Evolutionary conservation across 441 rosid genomes (phyloP), one percentile per base, ranked within the genome.

Genomic region (Breynia disticha): DNA sequence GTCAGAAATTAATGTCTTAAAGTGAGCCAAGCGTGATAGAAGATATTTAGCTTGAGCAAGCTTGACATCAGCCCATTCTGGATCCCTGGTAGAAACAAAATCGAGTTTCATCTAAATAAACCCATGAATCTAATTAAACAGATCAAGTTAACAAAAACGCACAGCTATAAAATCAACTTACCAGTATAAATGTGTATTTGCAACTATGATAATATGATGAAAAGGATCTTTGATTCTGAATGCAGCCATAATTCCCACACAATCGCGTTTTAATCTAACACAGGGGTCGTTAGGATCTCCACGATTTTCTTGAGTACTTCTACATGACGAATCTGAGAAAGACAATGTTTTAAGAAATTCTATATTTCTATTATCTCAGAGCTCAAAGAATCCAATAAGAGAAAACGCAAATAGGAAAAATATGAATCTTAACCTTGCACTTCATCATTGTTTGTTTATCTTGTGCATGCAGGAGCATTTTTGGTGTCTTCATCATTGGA

Each of bases 31-130:
- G 35, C 90, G 80, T 17, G 75, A 74, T 15, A 81, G 64, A 42
- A 88, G 91, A 75, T 86, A 79, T 15, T 78, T 88, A 57, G 97
- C 95, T 72, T 93, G 98, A 20, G 97, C 93, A 57, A 88, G 95
- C 85, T 93, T 88, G 44, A 88, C 95, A 69, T 91, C 97, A 50
- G 84, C 87, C 79, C 79, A 76, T 63, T 77, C 78, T 41, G 95
- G 98, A 72, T 93, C 97, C 97, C 97, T 91, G 76, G 48, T 58
- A 16, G 37, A 52, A 18, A 46, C 12, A 46, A 1, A 47, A 17
- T 47, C 11, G 18, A 16, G 21, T 1, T 16, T 1, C n/a, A 22
- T 19, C 10, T 48, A 50, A 9, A 24, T 28, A 52, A 50, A 16
- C 28, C 48, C 50, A 57, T 24, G 41, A n/a, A 52, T 17, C 39